Evolutionary conservation across 2,329 filamentous ascomycete species (phyloP), one percentile per base, ranked within the genome.

Genomic region (Claviceps capensis): DNA sequence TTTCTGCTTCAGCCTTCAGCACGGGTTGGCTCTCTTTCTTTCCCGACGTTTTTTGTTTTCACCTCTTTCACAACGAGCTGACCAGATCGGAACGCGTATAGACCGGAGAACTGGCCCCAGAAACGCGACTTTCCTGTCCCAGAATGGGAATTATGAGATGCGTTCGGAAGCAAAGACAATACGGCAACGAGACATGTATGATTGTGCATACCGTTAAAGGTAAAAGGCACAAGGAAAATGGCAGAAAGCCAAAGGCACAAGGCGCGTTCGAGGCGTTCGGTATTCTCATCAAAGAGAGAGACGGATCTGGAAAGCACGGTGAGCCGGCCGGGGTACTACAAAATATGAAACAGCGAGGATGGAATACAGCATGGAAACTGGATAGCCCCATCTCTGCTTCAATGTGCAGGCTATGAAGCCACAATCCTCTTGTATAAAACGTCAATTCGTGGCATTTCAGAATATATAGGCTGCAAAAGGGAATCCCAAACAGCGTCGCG

Each of bases 81-180:
- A 59, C 51, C 8, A 37, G 30, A 22, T 46, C 8, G 11, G 30
- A 40, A 50, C 38, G 2, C 5, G 48, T 17, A 11, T 36, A 72
- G 69, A 56, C 63, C 62, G 23, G 67, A 70, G 50, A 57, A 70
- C 43, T 72, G 69, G 69, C 69, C 69, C 4, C 62, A 66, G 53
- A 61, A 65, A 47, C 61, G 69, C 49, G 61, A 71, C 56, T 72
- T 72, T 59, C 62, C 62, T 9, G 63, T 71, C n/a, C 69, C 69
- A 13, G 64, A 68, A 40, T 71, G 69, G 69, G 65, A 69, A 52
- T 52, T 72, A 52, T 71, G 59, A 53, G 9, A 22, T 38, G 16
- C 19, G n/a, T 47, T 22, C 2, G 1, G 42, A n/a, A 34, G 17
- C 4, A 26, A 34, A 34, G 17, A 38, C 3, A 11, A 17, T 16